A percentile compares a stretch with the other conserved stretches of the same genome.
These are phyloP conservation scores for Aspergillus mulundensis DNA, from an alignment of 495 filamentous ascomycete genomes.

Conservation along the genomic window DNA sequence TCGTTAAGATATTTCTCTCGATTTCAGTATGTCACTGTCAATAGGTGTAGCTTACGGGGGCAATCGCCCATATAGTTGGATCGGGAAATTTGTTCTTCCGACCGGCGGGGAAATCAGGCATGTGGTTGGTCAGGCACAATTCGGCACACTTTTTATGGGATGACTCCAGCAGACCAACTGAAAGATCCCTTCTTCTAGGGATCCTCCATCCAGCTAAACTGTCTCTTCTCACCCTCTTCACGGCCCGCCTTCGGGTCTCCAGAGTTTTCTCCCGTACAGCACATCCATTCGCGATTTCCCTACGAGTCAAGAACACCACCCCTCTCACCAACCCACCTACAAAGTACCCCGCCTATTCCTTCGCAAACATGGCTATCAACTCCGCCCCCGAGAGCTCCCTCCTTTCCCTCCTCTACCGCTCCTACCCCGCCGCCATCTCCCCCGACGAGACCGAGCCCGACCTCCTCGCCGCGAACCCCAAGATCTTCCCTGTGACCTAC, in stretches of 20 bases:
- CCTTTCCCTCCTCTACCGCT: conserved; percentile 50
- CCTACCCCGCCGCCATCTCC: conserved; percentile 48
- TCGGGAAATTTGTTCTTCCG: conserved; percentile 8
- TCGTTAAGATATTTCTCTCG: no score
- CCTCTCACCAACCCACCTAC: conserved; percentile 27
- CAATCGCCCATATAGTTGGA: no score
- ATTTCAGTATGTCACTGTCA: no score
- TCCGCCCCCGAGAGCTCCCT: conserved; percentile 48
- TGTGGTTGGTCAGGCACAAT: conserved; percentile 7
- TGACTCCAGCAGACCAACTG: conserved; percentile 8
- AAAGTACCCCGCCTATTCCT: conserved; percentile 19
- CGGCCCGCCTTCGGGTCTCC: conserved; percentile 33
- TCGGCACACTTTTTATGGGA: conserved; percentile 16
- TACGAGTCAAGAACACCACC: conserved; percentile 25
- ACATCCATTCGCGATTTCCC: conserved; percentile 3
- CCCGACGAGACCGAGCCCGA: conserved; percentile 49
- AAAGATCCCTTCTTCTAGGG: conserved; percentile 27
- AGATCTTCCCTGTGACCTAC: conserved; percentile 69
- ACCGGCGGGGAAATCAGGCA: not conserved
- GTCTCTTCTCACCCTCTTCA: conserved; percentile 22
- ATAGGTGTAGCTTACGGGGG: no score
- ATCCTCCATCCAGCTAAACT: conserved; percentile 25
- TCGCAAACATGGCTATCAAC: conserved; percentile 47
- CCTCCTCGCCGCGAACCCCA: conserved; percentile 44
- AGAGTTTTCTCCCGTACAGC: conserved; percentile 33